phyloP scores from a whole-genome alignment of 2,329 filamentous ascomycete species.

The Aureobasidium subglaciale region DNA sequence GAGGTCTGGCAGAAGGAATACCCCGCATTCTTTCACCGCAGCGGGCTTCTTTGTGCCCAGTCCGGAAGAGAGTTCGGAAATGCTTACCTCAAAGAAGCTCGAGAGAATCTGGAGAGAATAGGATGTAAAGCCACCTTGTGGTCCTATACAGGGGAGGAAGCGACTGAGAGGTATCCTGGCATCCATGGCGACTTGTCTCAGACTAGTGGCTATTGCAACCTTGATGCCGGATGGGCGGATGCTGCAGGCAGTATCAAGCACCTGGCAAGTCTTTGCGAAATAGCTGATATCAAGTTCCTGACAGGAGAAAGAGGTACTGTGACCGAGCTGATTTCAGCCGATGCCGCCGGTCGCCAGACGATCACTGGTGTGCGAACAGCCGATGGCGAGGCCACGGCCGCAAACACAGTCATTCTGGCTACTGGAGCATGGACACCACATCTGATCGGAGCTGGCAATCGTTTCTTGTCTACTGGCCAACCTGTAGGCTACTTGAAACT shows the following conservation, averaged over 20 bases:
- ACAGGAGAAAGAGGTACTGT: background rate
- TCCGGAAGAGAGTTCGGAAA: background rate
- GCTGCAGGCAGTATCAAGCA: background rate
- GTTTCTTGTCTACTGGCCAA: slow-evolving; percentile 62
- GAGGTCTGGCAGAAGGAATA: background rate
- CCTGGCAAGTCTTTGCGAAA: background rate
- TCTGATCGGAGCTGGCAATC: slow-evolving; percentile 20
- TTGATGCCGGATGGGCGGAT: slow-evolving; percentile 1
- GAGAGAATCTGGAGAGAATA: background rate
- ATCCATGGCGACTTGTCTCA: background rate
- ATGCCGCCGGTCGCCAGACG: no score
- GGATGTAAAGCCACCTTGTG: background rate
- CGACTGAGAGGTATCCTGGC: background rate
- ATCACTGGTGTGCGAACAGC: background rate
- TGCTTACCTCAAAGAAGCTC: background rate
- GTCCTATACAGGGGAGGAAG: background rate
- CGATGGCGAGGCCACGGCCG: background rate
- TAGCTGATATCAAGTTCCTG: background rate
- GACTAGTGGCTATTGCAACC: background rate
- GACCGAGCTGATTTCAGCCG: background rate
- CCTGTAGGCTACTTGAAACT: slow-evolving; percentile 67
- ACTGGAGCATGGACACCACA: slow-evolving; percentile 24
- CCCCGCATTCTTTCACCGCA: background rate
- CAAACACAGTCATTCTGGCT: slow-evolving; percentile 21
- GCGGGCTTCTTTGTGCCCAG: background rate